A percentile compares a stretch with the other conserved stretches of the same genome.
Evolutionary conservation across 1,139 yeast genomes (phyloP).

Genomic region (Geotrichum phurueaensis): DNA sequence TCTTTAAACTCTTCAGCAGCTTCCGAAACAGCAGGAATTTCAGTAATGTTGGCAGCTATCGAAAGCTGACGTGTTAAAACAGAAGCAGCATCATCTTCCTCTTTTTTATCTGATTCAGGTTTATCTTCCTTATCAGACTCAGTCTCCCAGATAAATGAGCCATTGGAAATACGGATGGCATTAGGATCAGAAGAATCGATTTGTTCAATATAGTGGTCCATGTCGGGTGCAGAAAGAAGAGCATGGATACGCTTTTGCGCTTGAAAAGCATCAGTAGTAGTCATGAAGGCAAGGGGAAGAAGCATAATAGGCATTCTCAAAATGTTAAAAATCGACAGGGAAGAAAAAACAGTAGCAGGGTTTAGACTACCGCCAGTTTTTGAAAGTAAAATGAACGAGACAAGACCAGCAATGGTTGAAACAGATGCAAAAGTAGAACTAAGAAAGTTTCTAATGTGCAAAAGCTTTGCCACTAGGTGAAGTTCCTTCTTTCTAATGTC

Average conservation of each 20-base stretch:
- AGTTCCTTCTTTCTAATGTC: slow-evolving; percentile 44
- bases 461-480: slow-evolving; percentile 28
- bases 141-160: slow-evolving; percentile 64
- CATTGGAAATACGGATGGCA: slow-evolving; percentile 49
- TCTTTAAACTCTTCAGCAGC: slow-evolving; percentile 27
- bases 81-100: slow-evolving; percentile 26
- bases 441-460: slow-evolving; percentile 44
- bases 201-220: slow-evolving; percentile 32
- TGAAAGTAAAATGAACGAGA: slow-evolving; percentile 67
- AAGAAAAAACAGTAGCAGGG: slow-evolving; percentile 69
- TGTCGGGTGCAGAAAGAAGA: slow-evolving; percentile 44
- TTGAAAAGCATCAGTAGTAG: slow-evolving; percentile 58
- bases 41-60: slow-evolving; percentile 35
- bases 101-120: slow-evolving; percentile 16
- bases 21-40: slow-evolving; percentile 28
- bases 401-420: slow-evolving; percentile 62
- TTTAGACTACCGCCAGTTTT: slow-evolving; percentile 48
- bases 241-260: slow-evolving; percentile 56
- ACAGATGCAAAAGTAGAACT: slow-evolving; percentile 57
- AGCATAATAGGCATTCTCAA: slow-evolving; percentile 64
- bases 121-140: slow-evolving; percentile 30
- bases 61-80: slow-evolving; percentile 27
- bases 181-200: slow-evolving; percentile 31
- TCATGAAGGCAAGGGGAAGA: slow-evolving; percentile 59
- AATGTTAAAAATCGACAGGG: slow-evolving; percentile 66